A percentile compares a stretch with the other conserved stretches of the same genome.
Evolutionary conservation across 306 rosid species (phyloP).

Genomic region (Fagus sylvatica): DNA sequence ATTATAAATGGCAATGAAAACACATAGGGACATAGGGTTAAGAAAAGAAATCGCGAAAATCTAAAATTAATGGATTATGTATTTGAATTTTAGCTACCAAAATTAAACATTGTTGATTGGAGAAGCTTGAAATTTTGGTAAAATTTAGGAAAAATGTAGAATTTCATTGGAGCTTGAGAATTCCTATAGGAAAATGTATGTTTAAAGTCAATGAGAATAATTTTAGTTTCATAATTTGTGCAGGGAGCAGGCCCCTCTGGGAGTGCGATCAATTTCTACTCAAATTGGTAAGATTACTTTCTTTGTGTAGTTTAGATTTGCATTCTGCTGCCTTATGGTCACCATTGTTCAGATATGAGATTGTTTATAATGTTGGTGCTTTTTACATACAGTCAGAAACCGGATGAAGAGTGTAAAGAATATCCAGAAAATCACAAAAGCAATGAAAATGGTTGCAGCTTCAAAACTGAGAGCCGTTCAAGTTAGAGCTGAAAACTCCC

Average conservation of each 20-base stretch:
- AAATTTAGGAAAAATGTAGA: background rate
- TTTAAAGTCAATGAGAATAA: background rate
- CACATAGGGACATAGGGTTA: background rate
- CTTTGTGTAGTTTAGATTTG: background rate
- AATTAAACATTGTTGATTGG: background rate
- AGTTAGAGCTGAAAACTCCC: conserved; percentile 80
- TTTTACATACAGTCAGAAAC: conserved; percentile 60
- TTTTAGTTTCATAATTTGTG: background rate
- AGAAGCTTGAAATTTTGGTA: background rate
- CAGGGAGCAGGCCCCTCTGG: conserved; percentile 73
- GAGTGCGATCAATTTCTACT: conserved; percentile 88
- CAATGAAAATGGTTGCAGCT: conserved; percentile 99
- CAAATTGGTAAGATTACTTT: conserved; percentile 67
- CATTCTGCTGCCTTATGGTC: conserved; percentile 5
- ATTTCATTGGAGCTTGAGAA: background rate
- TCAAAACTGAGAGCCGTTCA: conserved; percentile 92
- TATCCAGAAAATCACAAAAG: conserved; percentile 98
- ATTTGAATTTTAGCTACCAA: background rate
- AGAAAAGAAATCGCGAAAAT: background rate
- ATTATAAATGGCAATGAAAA: background rate
- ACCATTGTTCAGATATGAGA: background rate
- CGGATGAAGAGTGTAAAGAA: conserved; percentile 98
- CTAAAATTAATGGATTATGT: background rate
- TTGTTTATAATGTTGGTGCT: conserved; percentile 16
- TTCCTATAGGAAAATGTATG: background rate